Percentiles rank a stretch among this genome's conserved stretches.
These are phyloP conservation scores for Pecoramyces ruminantium DNA, from an alignment of 192 early-diverging fungal genomes.

Conservation along the genomic window DNA sequence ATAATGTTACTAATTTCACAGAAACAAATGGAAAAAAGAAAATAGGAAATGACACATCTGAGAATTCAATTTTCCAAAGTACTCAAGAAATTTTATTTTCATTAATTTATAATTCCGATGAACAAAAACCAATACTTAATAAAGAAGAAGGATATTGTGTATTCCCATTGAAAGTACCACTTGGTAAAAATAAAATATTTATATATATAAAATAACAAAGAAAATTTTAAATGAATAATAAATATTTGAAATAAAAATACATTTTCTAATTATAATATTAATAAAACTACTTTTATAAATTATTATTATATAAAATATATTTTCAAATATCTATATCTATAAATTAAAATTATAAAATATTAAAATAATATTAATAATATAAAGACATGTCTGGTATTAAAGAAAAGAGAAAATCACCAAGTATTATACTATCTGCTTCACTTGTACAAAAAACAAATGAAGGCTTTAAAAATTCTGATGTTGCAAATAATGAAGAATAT, in stretches of 20 bases:
- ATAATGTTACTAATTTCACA: neutral
- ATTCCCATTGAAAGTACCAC: neutral
- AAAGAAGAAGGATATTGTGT: neutral
- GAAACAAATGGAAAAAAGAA: neutral
- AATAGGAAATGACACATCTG: neutral
- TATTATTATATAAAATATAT: too few species aligned
- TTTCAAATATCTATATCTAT: too few species aligned
- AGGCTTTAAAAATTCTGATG: neutral
- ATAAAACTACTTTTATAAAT: too few species aligned
- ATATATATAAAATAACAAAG: too few species aligned
- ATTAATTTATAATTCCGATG: neutral
- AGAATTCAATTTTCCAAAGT: neutral
- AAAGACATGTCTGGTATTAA: neutral
- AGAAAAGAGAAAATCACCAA: neutral
- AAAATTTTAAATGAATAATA: too few species aligned
- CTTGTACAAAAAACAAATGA: neutral
- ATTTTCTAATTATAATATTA: too few species aligned
- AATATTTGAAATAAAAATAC: too few species aligned
- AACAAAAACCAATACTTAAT: neutral
- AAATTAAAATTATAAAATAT: too few species aligned
- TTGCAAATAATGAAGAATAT: neutral
- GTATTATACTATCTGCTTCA: neutral
- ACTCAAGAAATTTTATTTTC: neutral
- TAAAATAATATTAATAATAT: too few species aligned
- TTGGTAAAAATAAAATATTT: neutral